Conservation (phyloP, 257 asterid genomes). For the Avicennia marina region DNA sequence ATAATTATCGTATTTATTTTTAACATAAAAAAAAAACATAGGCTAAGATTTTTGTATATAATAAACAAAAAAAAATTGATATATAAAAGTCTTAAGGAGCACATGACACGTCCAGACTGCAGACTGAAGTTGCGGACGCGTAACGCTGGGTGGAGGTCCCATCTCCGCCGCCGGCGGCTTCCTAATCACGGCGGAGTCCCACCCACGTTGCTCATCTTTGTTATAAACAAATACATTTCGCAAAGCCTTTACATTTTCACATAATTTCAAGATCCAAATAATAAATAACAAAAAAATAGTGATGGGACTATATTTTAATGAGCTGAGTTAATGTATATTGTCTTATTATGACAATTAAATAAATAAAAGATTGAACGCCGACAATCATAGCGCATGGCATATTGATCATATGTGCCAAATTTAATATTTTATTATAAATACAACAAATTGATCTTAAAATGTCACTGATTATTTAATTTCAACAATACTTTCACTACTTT, state of each 20-base stretch:
- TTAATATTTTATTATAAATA: no score
- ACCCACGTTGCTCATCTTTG: constrained; percentile 22
- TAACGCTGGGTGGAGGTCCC: constrained; percentile 26
- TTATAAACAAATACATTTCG: no score
- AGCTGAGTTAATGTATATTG: no score
- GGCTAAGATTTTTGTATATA: no score
- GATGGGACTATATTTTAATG: no score
- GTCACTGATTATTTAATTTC: no score
- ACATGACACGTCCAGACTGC: constrained; percentile 24
- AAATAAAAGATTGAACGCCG: neutral
- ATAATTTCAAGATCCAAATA: neutral
- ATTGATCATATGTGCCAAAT: neutral
- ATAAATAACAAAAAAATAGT: neutral
- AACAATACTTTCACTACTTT: no score
- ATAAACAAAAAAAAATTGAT: no score
- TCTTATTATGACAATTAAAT: no score
- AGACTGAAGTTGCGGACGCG: constrained; percentile 21
- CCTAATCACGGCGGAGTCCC: neutral
- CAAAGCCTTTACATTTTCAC: neutral
- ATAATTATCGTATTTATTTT: no score
- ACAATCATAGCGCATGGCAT: neutral
- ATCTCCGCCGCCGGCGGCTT: neutral
- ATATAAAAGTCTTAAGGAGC: neutral
- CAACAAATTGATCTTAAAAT: no score
- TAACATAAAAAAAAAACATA: no score